Base-by-base conservation (phyloP, 495 filamentous ascomycete genomes). In the Cairneyella variabilis region DNA sequence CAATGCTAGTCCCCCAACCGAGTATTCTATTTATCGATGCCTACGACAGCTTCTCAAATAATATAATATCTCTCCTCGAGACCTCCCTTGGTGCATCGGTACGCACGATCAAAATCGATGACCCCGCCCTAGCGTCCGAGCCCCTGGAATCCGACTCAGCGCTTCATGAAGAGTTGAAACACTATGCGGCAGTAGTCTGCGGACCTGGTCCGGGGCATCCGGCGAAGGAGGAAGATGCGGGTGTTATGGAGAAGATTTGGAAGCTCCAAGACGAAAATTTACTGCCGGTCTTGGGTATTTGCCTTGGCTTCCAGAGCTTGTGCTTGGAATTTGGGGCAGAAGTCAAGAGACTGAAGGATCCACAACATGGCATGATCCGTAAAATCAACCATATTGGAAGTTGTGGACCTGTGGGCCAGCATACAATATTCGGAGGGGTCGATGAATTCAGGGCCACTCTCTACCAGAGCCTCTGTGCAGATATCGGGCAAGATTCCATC, bases 41-140 rank as follows among this genome's bases (percentile, higher is more conserved):
- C 47, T 95, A 95, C 63, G 93, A 97, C 70, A 96, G 91, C 48
- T 97, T 96, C 72, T 85, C 91, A 38, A 88, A 95, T 70, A 97
- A 96, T 73, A 91, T 97, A 54, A 79, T 91, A 39, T 77, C 84
- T 14, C 82, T 93, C 58, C 76, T 97, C 16, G 74, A 83, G 55
- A 80, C 85, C 8, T 72, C 73, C 14, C 71, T 90, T 9, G 66
- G 71, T 43, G 88, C 78, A 22, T 71, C 82, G 20, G 85, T 96
- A 42, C 82, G 79, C 6, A 77, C 84, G 11, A 75, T 95, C 53
- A 81, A 80, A 50, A 91, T 91, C 58, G 89, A 93, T 61, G 67
- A 75, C 4, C 56, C 55, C 5, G 14, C 62, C 44, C 41, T 56
- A 14, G 38, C 28, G 10, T n/a, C n/a, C n/a, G n/a, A n/a, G n/a